Evolutionary conservation across 257 asterid species (phyloP), one percentile per base, ranked within the genome.

Genomic region (Verbascum thapsus): DNA sequence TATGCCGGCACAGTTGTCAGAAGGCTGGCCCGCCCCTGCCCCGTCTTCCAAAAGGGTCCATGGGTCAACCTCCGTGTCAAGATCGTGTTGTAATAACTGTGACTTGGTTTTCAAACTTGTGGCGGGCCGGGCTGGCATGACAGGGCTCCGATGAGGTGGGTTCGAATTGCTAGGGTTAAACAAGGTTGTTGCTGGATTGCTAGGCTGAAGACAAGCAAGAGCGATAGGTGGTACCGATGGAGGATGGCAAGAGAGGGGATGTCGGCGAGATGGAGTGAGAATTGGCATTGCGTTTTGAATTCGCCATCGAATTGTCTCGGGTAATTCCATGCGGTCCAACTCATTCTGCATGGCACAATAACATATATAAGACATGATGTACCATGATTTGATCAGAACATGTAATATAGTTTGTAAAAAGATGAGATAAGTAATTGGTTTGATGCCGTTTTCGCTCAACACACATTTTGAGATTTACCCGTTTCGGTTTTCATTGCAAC

Each of bases 1-100:
- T 4, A 66, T 70, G 34, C 68, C 72, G 3, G 85, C 67, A 18
- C 88, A 79, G 72, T 58, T 78, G 74, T 78, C 77, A 1, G 86
- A 78, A 42, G 87, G 78, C 62, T 74, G 96, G 57, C 87, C 76
- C 0, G 82, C 78, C 17, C 94, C 95, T 1, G 97, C 85, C 56
- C 99, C 99, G 17, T 92, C 99, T 71, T 92, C 99, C 82, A 92
- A 79, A 42, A 88, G 80, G 71, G 85, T 85, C 98, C 98, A 89
- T 17, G 82, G 87, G 67, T 87, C 98, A 15, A 79, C 65, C 58
- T 88, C 96, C 22, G 58, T 19, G 39, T 81, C 96, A 18, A 53
- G 56, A 20, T 88, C 96, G 49, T 72, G 96, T 70, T 72, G 83
- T 26, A 38, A 45, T 9, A 62, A 55, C 51, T 63, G 76, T 32